Evolutionary conservation across 805 yeast species (phyloP).

Genomic region (Spathaspora passalidarum): DNA sequence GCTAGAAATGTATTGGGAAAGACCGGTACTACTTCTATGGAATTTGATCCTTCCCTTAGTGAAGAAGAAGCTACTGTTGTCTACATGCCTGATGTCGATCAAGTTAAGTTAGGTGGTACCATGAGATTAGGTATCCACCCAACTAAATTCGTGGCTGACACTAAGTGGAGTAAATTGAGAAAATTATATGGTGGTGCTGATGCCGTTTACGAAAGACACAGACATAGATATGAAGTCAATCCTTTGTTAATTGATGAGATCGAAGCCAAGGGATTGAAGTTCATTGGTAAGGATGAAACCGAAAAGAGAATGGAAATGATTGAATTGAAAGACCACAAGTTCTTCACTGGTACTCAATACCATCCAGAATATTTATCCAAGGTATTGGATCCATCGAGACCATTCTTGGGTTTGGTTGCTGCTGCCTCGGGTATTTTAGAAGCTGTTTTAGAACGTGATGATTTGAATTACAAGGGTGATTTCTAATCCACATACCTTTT

Average conservation of each 20-base stretch:
- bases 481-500: constrained; percentile 19
- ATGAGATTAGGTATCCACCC: constrained; percentile 97
- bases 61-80: constrained; percentile 75
- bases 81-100: constrained; percentile 98
- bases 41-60: constrained; percentile 63
- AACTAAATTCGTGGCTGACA: constrained; percentile 69
- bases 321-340: constrained; percentile 85
- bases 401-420: constrained; percentile 93
- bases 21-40: constrained; percentile 72
- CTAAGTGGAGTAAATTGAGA: constrained; percentile 69
- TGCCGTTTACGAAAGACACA: constrained; percentile 86
- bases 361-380: constrained; percentile 98
- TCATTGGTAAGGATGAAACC: constrained; percentile 91
- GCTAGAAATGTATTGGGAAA: constrained; percentile 76
- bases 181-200: constrained; percentile 72
- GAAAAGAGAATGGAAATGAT: constrained; percentile 91
- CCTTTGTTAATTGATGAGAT: constrained; percentile 72
- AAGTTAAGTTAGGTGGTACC: constrained; percentile 94
- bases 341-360: constrained; percentile 92
- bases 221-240: constrained; percentile 97
- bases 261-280: constrained; percentile 76
- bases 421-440: constrained; percentile 86
- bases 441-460: constrained; percentile 49
- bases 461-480: constrained; percentile 43
- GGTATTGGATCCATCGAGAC: constrained; percentile 94